Percentiles rank a stretch among this genome's conserved stretches.
These are phyloP conservation scores for Fraxinus baroniana DNA, from an alignment of 305 asterid species.

Conservation along the genomic window DNA sequence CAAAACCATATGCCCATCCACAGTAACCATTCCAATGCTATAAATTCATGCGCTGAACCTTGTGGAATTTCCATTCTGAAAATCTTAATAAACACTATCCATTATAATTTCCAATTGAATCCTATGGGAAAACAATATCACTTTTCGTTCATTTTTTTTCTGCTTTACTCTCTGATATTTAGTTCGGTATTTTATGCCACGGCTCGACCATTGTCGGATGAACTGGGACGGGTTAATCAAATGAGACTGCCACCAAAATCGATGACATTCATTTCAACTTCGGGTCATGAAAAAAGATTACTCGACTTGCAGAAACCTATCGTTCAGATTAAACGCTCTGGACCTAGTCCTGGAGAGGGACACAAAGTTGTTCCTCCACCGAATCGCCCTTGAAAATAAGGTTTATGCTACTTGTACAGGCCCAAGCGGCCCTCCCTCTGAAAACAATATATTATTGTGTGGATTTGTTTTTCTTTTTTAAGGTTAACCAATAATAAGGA, in stretches of 20 bases:
- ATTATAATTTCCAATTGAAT: not conserved
- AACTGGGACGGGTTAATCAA: not conserved
- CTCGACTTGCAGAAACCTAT: not conserved
- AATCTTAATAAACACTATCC: not conserved
- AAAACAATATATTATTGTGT: not conserved
- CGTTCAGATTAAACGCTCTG: not conserved
- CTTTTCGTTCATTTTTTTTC: not conserved
- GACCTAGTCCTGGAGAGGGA: not conserved
- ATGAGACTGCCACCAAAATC: not conserved
- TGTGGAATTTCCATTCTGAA: not conserved
- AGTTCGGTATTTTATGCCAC: not conserved
- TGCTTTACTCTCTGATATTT: not conserved
- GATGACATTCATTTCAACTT: not conserved
- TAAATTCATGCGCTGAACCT: not conserved
- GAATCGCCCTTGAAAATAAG: not conserved
- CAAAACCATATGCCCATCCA: not conserved
- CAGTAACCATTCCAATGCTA: not conserved
- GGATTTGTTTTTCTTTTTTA: not conserved
- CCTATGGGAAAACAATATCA: not conserved
- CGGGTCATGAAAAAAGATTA: not conserved
- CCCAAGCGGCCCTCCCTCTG: too few relatives aligned
- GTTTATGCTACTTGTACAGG: too few relatives aligned
- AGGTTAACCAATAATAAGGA: not conserved
- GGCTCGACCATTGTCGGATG: not conserved
- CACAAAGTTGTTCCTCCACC: not conserved